Conservation (phyloP, 1,284 basidiomycete genomes). For the Mycena citricolor region DNA sequence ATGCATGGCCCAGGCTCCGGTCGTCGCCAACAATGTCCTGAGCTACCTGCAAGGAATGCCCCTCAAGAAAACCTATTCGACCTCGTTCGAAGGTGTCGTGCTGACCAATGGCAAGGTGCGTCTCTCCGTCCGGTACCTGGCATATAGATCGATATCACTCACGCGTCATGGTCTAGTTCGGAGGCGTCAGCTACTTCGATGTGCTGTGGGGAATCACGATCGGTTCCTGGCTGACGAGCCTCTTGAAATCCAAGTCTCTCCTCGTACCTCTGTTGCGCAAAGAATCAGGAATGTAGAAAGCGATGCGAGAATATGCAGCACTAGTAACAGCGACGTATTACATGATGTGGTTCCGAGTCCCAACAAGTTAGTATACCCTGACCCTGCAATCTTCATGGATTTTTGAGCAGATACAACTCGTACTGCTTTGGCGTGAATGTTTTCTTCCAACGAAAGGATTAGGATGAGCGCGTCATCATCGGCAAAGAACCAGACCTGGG, state of each 20-base stretch:
- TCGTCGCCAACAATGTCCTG: constrained; percentile 48
- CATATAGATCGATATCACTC: too few species aligned
- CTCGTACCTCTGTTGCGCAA: constrained; percentile 18
- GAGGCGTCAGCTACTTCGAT: constrained; percentile 42
- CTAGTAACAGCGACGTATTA: too few species aligned
- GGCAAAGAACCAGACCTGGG: constrained; percentile 54
- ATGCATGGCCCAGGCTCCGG: constrained; percentile 39
- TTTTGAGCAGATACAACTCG: constrained; percentile 47
- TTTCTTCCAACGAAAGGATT: constrained; percentile 37
- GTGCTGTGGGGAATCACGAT: constrained; percentile 47
- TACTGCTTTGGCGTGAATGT: constrained; percentile 74
- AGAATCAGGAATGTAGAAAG: constrained; percentile 12
- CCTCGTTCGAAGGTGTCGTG: constrained; percentile 47
- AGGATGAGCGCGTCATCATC: not conserved
- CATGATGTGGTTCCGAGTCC: too few species aligned
- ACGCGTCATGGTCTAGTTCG: constrained; percentile 34
- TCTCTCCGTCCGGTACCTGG: constrained; percentile 7
- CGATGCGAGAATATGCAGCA: too few species aligned
- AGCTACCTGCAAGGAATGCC: constrained; percentile 36
- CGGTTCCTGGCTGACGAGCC: constrained; percentile 36
- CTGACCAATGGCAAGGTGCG: constrained; percentile 58
- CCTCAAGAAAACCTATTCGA: constrained; percentile 43
- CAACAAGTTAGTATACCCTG: not conserved
- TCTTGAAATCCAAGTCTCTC: constrained; percentile 31
- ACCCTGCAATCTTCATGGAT: not conserved